Evolutionary conservation across 805 yeast species (phyloP), one percentile per base, ranked within the genome.

Genomic region (Dipodascopsis uninucleata): DNA sequence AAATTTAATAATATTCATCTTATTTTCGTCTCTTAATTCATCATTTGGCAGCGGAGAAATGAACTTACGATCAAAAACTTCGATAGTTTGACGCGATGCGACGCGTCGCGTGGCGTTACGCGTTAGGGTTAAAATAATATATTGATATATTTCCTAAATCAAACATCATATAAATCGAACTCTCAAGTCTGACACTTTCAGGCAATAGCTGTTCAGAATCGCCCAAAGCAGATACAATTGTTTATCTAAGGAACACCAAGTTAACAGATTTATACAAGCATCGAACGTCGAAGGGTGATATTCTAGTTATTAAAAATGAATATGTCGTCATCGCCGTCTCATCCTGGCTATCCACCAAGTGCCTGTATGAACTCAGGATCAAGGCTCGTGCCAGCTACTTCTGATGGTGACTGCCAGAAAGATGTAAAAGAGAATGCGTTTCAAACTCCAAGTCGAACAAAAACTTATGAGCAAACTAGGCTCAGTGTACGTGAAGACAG

Each of bases 241-340:
- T 20, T 14, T n/a, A 32, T 5, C 14, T 12, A 6, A 24, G 24
- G 23, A 32, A 32, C 22, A 32, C n/a, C n/a, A n/a, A n/a, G n/a
- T n/a, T n/a, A n/a, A n/a, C n/a, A n/a, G n/a, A n/a, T n/a, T n/a
- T n/a, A n/a, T n/a, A n/a, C n/a, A 5, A 8, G 24, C 9, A n/a
- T 20, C 12, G 26, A 24, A 24, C 22, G 22, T 20, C 12, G 20
- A 20, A 24, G 35, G 35, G n/a, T 32, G 20, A 24, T 32, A 32
- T 14, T 32, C 20, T 14, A 32, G 35, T 24, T 32, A 32, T 24
- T n/a, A 32, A 32, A 22, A 12, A n/a, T 32, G 22, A 23, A 32
- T 4, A 34, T 34, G 38, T 34, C 25, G 12, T 34, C 38, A 23
- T 34, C 38, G 34, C 38, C 38, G 3, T 34, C 12, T 8, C 38